Evolutionary conservation across 108 stramenopile species (phyloP).

Genomic region (Bacterosira constricta): DNA sequence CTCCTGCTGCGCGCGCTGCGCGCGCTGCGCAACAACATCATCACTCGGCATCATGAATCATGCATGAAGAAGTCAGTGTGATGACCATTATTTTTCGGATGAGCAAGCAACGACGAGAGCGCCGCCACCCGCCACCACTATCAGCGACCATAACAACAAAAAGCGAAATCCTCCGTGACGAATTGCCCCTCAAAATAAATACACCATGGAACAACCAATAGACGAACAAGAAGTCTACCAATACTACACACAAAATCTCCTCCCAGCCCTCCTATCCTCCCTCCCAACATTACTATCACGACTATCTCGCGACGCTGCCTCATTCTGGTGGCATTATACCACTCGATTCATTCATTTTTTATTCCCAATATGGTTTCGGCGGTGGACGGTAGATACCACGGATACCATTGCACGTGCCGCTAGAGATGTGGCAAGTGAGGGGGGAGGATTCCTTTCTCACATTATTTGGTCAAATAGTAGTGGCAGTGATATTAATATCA

Average conservation of each 20-base stretch:
- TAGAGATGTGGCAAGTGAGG: constrained; percentile 34
- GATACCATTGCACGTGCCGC: constrained; percentile 27
- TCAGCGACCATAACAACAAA: too few relatives aligned
- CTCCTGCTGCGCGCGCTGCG: too few relatives aligned
- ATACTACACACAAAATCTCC: constrained; percentile 52
- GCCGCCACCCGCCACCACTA: too few relatives aligned
- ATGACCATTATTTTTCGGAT: too few relatives aligned
- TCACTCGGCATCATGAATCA: too few relatives aligned
- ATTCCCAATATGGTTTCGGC: constrained; percentile 45
- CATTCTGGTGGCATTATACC: neutral
- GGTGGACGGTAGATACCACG: constrained; percentile 27
- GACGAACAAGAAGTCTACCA: constrained; percentile 50
- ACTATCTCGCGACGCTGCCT: constrained; percentile 31
- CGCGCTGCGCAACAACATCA: too few relatives aligned
- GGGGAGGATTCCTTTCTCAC: constrained; percentile 33
- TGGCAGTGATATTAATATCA: too few relatives aligned
- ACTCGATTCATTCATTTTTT: constrained; percentile 49
- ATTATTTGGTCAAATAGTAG: constrained; percentile 24
- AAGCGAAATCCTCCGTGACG: too few relatives aligned
- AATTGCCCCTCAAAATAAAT: too few relatives aligned
- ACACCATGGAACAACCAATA: neutral
- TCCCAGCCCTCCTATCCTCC: constrained; percentile 59
- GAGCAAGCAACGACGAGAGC: too few relatives aligned
- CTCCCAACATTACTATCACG: constrained; percentile 54
- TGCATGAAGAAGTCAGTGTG: too few relatives aligned